A percentile compares a stretch with the other conserved stretches of the same genome.
These are phyloP conservation scores for Pseudoscleropodium purum DNA, from an alignment of 225 moss, liverwort and hornwort species.

Conservation along the genomic window DNA sequence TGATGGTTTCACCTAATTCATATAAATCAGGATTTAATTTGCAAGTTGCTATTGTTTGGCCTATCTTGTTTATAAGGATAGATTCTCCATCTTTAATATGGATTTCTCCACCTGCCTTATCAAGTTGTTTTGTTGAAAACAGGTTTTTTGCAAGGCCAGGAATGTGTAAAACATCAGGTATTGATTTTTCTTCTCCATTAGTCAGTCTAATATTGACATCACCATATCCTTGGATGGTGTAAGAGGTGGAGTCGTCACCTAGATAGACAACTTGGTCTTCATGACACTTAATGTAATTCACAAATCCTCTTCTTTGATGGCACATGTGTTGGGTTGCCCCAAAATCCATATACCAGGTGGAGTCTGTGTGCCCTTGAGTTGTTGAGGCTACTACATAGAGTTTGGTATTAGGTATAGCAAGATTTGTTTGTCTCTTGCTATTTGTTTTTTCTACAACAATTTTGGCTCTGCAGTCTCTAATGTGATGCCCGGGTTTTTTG, in stretches of 20 bases:
- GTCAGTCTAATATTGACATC: no score
- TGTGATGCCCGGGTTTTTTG: neutral
- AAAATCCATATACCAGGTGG: neutral
- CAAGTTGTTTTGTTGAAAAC: no score
- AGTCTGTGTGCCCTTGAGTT: neutral
- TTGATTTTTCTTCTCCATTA: no score
- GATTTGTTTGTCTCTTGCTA: neutral
- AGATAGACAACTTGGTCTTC: neutral
- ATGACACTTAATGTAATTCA: neutral
- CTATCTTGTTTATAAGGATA: no score
- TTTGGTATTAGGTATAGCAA: neutral
- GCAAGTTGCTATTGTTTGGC: no score
- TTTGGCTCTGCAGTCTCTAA: neutral
- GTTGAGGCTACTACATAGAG: neutral
- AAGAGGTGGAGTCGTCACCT: no score
- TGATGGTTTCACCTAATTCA: no score
- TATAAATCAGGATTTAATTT: no score
- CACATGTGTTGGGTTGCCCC: neutral
- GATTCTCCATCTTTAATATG: no score
- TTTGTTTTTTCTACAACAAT: neutral
- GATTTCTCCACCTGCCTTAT: no score
- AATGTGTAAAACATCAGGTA: neutral
- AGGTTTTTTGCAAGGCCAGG: neutral
- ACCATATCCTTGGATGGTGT: no score
- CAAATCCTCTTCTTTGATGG: neutral